Evolutionary conservation across 805 yeast genomes (phyloP), one percentile per base, ranked within the genome.

Genomic region (Schwanniomyces pseudopolymorphus): DNA sequence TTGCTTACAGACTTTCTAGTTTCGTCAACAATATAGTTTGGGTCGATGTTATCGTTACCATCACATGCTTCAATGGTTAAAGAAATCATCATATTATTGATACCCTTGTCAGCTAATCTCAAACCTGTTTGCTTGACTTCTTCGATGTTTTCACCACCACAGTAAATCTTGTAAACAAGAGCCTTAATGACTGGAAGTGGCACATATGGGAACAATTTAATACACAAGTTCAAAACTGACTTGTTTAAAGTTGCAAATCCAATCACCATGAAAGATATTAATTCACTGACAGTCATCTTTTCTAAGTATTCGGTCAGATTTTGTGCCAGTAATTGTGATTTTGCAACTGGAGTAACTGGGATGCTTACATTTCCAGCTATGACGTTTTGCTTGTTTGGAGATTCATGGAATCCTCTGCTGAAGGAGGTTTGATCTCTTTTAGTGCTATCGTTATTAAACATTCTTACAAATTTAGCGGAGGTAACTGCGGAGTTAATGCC

Each of bases 71-170:
- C 98, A 43, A 91, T 90, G 13, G 97, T 89, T 63, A 89, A 80
- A 1, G 95, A 85, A n/a, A 91, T 72, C 96, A 91, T 89, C 96
- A 91, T 89, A 72, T 91, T 92, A 55, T 87, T 81, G 59, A 90
- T 87, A 8, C 96, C 96, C 50, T 96, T 77, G 43, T 77, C 64
- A 45, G 81, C 74, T 54, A 91, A 75, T 48, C 81, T 72, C 45
- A 74, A 69, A 44, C 96, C 96, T 3, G 96, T 86, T 45, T 72
- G 63, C 44, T 80, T 72, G 11, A 91, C 94, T 53, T 90, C 87
- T 9, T 67, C 66, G 45, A 85, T 77, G 49, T 79, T 81, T 57
- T 87, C 92, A 47, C 98, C 98, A 33, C 98, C 98, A 62, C 95
- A 86, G 69, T 92, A 91, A 50, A 88, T 77, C 49, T 85, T 85